A percentile compares a stretch with the other conserved stretches of the same genome.
Evolutionary conservation across 495 filamentous ascomycete species (phyloP).

Genomic region (Neurospora pannonica): DNA sequence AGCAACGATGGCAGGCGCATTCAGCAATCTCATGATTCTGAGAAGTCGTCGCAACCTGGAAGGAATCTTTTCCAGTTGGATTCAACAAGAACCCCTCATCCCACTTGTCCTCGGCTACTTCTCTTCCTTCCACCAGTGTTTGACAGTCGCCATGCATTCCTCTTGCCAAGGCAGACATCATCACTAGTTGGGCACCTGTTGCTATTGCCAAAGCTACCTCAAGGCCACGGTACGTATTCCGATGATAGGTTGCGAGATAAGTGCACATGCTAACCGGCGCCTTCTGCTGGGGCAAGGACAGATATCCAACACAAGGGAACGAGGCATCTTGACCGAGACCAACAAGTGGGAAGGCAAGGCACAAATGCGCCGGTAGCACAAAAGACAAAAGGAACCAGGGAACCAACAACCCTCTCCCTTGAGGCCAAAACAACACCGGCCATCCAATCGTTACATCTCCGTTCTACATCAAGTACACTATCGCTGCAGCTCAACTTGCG

Average conservation of each 20-base stretch:
- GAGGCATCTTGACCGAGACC: not conserved
- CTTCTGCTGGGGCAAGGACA: not conserved
- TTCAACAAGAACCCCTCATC: not conserved
- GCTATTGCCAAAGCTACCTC: not conserved
- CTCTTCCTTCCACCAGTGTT: not conserved
- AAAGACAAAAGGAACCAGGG: not conserved
- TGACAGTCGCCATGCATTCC: not conserved
- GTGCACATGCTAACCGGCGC: not conserved
- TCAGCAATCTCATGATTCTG: not conserved
- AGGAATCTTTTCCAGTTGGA: not conserved
- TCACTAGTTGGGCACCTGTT: not conserved
- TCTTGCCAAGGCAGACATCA: not conserved
- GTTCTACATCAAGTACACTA: not conserved
- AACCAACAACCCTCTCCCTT: not conserved
- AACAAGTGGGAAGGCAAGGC: not conserved
- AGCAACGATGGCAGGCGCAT: not conserved
- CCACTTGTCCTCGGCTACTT: not conserved
- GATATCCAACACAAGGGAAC: not conserved
- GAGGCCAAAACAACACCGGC: not conserved
- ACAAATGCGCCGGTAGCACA: not conserved
- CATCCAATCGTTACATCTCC: not conserved
- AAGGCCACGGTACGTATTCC: not conserved
- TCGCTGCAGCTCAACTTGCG: not conserved
- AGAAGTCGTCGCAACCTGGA: not conserved
- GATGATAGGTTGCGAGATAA: not conserved